Conservation (phyloP, 2,329 filamentous ascomycete species). For the Trichoderma sp. region DNA sequence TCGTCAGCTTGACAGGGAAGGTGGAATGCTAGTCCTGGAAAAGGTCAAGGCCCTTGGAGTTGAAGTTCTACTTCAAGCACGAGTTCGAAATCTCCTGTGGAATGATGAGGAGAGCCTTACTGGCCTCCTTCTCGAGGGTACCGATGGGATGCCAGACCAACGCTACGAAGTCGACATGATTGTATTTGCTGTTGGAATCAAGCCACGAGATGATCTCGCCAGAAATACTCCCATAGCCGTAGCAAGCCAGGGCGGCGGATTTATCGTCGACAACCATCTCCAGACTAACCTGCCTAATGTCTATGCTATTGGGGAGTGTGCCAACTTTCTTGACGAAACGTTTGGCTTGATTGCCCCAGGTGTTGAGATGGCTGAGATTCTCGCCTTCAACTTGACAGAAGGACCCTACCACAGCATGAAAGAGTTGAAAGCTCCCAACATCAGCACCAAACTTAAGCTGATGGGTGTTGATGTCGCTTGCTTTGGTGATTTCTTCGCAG, state of each 20-base stretch:
- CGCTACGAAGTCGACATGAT: constrained; percentile 73
- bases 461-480: constrained; percentile 88
- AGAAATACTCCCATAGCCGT: constrained; percentile 66
- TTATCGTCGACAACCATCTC: constrained; percentile 65
- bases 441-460: constrained; percentile 89
- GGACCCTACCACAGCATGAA: constrained; percentile 67
- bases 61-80: constrained; percentile 73
- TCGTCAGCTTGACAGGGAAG: constrained; percentile 77
- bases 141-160: constrained; percentile 57
- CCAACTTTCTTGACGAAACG: constrained; percentile 81
- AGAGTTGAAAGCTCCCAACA: constrained; percentile 74
- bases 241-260: constrained; percentile 70
- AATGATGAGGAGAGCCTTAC: constrained; percentile 64
- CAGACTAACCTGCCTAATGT: constrained; percentile 68
- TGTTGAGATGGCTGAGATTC: constrained; percentile 87
- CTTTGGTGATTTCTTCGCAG: constrained; percentile 92
- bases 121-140: constrained; percentile 67
- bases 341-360: constrained; percentile 88
- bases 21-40: constrained; percentile 75
- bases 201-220: constrained; percentile 75
- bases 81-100: constrained; percentile 69
- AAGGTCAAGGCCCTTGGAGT: constrained; percentile 76
- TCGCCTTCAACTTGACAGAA: constrained; percentile 87
- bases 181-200: constrained; percentile 87
- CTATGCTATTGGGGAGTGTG: constrained; percentile 88